Evolutionary conservation across 2,329 filamentous ascomycete genomes (phyloP), one percentile per base, ranked within the genome.

Genomic region (Lecanicillium sp.): DNA sequence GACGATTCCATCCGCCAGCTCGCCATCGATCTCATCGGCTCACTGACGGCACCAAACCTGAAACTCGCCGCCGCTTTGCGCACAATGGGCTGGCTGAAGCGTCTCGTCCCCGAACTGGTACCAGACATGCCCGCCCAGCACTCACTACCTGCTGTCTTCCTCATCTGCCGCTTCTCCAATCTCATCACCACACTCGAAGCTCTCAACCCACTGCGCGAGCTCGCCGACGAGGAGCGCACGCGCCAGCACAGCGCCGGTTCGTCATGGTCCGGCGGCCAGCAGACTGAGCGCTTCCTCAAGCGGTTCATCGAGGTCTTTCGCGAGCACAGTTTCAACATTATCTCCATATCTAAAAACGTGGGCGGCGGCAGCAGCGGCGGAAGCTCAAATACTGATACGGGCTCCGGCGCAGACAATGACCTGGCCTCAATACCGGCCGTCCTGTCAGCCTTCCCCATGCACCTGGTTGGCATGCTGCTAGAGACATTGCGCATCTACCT

Each of bases 281-380:
- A 97, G 64, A 96, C 90, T 1, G 93, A 97, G 65, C 79, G 90
- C 44, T 98, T 90, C 59, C 71, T 98, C 36, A 98, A 97, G 66
- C 80, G 90, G 40, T 98, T 95, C 66, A 87, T 98, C 58, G 93
- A 98, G 63, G 90, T 98, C 23, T 97, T 97, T 64, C 86, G 93
- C 44, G 93, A 98, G 67, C 93, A 98, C 66, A 95, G 88, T 62
- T 98, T 98, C 64, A 87, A 85, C 36, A 95, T 97, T 51, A 82
- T 97, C 23, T 95, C 89, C 50, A 89, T 97, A 77, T 96, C 94
- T 66, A 87, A 84, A 59, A 93, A 86, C 59, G 89, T 97, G 0
- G 73, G 78, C 3, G 75, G 81, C 3, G 36, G 44, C 20, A n/a
- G n/a, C n/a, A n/a, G n/a, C n/a, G n/a, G n/a, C n/a, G n/a, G n/a